A percentile compares a stretch with the other conserved stretches of the same genome.
Conservation (phyloP, 148 eudicot genomes). For the Camellia sinensis region DNA sequence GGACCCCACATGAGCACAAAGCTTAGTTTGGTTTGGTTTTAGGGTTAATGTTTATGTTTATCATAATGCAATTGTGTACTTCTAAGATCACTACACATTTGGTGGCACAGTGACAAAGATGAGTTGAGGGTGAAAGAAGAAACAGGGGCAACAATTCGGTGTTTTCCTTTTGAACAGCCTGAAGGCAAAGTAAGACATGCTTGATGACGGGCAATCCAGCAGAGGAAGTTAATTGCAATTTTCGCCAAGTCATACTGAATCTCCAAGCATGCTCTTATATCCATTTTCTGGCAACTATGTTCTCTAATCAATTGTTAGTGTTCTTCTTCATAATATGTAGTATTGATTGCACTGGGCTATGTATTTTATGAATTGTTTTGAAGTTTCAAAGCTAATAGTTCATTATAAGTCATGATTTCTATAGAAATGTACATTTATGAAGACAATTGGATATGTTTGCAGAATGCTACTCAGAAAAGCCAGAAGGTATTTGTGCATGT, state of each 20-base stretch:
- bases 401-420: too few relatives aligned
- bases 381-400: too few relatives aligned
- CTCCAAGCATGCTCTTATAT: not conserved
- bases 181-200: constrained; percentile 53
- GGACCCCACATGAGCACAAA: too few relatives aligned
- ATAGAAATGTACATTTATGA: too few relatives aligned
- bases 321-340: not conserved
- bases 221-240: constrained; percentile 81
- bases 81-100: not conserved
- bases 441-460: too few relatives aligned
- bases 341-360: not conserved
- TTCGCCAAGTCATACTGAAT: constrained; percentile 76
- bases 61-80: too few relatives aligned
- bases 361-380: not conserved
- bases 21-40: too few relatives aligned
- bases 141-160: constrained; percentile 87
- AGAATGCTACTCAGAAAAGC: too few relatives aligned
- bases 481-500: too few relatives aligned
- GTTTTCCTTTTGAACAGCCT: constrained; percentile 90
- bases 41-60: too few relatives aligned
- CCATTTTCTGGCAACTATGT: not conserved
- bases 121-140: constrained; percentile 88
- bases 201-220: constrained; percentile 82
- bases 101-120: constrained; percentile 56
- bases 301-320: not conserved